Evolutionary conservation across 768 basidiomycete genomes (phyloP).

Genomic region (Lanmaoa rubissima): DNA sequence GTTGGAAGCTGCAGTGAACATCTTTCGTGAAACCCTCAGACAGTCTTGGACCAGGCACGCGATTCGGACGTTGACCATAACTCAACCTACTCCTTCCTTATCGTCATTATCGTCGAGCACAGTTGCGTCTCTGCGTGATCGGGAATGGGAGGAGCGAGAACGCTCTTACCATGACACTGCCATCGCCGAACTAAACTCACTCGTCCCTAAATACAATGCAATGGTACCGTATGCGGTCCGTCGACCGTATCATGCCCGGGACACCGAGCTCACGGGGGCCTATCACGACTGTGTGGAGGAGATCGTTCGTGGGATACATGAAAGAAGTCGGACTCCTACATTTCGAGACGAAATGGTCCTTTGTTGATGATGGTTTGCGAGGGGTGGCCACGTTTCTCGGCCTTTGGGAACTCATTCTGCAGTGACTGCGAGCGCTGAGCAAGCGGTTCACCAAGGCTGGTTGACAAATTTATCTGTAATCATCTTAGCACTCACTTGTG

Average conservation of each 20-base stretch:
- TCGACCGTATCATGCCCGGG: constrained; percentile 54
- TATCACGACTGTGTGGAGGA: constrained; percentile 53
- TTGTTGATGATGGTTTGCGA: constrained; percentile 2
- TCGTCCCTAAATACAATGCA: constrained; percentile 78
- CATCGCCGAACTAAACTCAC: constrained; percentile 66
- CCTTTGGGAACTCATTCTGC: constrained; percentile 30
- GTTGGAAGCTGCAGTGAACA: constrained; percentile 57
- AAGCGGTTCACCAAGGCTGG: constrained; percentile 8
- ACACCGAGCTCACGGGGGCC: constrained; percentile 54
- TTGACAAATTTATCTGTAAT: not conserved
- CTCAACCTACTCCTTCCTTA: constrained; percentile 40
- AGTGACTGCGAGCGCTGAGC: constrained; percentile 23
- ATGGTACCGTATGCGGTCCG: constrained; percentile 79
- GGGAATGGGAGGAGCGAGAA: constrained; percentile 70
- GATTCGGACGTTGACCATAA: constrained; percentile 55
- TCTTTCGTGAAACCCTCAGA: constrained; percentile 64
- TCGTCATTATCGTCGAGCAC: constrained; percentile 36
- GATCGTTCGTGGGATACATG: constrained; percentile 43
- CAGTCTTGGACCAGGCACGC: constrained; percentile 77
- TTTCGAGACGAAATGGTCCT: constrained; percentile 5
- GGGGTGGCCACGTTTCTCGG: constrained; percentile 12
- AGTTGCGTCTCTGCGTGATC: constrained; percentile 52
- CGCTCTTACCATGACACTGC: constrained; percentile 65
- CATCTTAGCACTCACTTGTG: not conserved
- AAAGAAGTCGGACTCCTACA: constrained; percentile 16